Conservation (phyloP, 257 asterid species). For the Solanum clarkiae region DNA sequence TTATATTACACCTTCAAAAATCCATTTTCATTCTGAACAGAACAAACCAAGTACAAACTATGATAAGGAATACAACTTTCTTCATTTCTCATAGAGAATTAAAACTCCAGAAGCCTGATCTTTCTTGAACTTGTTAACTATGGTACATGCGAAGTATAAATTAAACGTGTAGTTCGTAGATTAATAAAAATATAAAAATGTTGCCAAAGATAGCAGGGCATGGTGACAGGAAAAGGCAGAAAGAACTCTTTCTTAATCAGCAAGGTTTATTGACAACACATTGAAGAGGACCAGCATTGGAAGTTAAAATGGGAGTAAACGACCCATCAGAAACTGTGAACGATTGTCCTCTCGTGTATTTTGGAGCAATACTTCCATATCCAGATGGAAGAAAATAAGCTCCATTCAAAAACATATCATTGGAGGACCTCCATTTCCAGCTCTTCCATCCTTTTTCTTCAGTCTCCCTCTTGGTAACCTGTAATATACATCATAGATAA, state of each 20-base stretch:
- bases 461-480: conserved; percentile 67
- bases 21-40: neutral
- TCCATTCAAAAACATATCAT: conserved; percentile 61
- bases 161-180: neutral
- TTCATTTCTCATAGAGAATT: neutral
- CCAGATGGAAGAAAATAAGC: conserved; percentile 73
- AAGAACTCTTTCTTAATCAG: neutral
- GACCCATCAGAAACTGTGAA: conserved; percentile 60
- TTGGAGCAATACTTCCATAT: conserved; percentile 43
- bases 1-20: neutral
- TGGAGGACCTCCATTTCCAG: conserved; percentile 81
- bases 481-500: neutral
- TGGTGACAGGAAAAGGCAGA: neutral
- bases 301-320: conserved; percentile 43
- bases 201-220: neutral
- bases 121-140: neutral
- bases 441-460: conserved; percentile 32
- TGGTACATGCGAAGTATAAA: neutral
- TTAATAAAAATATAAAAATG: neutral
- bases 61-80: neutral
- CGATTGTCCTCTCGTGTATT: conserved; percentile 36
- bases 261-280: conserved; percentile 33
- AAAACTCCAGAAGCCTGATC: neutral
- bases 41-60: neutral
- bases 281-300: conserved; percentile 49